These are phyloP conservation scores for Colletotrichum sp. DNA, from an alignment of 2,329 filamentous ascomycete genomes.

Conservation along the genomic window DNA sequence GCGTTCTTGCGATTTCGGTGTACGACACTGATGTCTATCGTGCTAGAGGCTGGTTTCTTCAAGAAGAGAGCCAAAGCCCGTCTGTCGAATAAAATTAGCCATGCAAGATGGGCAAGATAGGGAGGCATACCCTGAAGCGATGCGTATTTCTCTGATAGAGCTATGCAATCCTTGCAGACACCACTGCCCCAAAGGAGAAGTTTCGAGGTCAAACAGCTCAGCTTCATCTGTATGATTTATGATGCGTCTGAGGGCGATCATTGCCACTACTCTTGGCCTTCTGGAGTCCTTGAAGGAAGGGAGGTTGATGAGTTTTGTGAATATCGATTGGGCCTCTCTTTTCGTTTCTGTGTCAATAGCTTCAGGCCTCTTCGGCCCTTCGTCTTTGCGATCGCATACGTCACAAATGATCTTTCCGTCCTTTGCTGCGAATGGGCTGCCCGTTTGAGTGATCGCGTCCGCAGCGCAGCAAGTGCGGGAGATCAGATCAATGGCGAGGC, in stretches of 20 bases:
- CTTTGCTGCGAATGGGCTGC: neutral
- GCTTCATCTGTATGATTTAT: conserved; percentile 68
- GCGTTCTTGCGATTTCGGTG: conserved; percentile 72
- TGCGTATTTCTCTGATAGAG: conserved; percentile 82
- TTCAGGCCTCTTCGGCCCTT: neutral
- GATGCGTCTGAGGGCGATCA: conserved; percentile 73
- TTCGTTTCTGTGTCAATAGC: conserved; percentile 25
- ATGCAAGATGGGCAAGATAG: conserved; percentile 10
- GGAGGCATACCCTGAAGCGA: conserved; percentile 71
- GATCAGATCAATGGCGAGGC: conserved; percentile 57
- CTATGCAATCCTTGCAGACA: conserved; percentile 83
- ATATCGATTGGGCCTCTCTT: conserved; percentile 46
- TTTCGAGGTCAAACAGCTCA: conserved; percentile 69
- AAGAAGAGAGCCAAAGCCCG: conserved; percentile 72
- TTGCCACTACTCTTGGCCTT: conserved; percentile 71
- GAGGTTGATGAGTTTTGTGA: conserved; percentile 51
- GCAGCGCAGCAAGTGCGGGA: conserved; percentile 63
- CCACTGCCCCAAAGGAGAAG: conserved; percentile 76
- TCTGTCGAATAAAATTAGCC: conserved; percentile 39
- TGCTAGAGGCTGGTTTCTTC: conserved; percentile 36
- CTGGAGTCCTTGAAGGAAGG: conserved; percentile 57
- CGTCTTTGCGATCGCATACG: neutral
- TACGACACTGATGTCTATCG: conserved; percentile 46
- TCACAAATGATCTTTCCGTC: neutral
- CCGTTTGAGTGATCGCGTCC: conserved; percentile 39